Evolutionary conservation across 164 flowering plant genomes (phyloP).

Genomic region (Amborella trichopoda): DNA sequence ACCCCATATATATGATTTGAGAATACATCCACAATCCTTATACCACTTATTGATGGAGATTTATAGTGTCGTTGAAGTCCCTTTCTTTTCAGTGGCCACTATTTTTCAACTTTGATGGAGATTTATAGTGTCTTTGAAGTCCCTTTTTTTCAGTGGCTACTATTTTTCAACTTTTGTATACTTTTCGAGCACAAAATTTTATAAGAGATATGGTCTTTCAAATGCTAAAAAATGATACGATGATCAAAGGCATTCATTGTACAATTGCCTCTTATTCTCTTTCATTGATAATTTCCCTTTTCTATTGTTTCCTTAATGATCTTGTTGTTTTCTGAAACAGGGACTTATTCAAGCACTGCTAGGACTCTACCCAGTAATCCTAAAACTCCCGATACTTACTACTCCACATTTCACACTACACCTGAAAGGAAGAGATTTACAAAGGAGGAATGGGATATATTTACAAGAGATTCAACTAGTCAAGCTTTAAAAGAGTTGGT

Average conservation of each 20-base stretch:
- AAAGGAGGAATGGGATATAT: constrained; percentile 55
- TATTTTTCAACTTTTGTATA: too few species aligned
- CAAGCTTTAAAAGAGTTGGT: constrained; percentile 61
- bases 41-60: too few species aligned
- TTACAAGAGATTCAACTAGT: constrained; percentile 61
- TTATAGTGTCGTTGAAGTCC: too few species aligned
- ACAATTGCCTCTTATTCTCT: not conserved
- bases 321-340: not conserved
- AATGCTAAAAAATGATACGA: too few species aligned
- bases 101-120: too few species aligned
- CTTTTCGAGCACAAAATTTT: too few species aligned
- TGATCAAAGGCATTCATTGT: not conserved
- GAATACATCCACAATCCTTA: too few species aligned
- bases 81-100: too few species aligned
- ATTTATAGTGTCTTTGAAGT: too few species aligned
- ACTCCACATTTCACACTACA: constrained; percentile 60
- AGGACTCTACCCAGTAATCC: not conserved
- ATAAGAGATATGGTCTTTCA: too few species aligned
- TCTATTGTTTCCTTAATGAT: not conserved
- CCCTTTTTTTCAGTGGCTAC: too few species aligned
- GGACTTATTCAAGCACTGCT: not conserved
- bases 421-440: constrained; percentile 58
- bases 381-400: constrained; percentile 22
- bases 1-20: too few species aligned
- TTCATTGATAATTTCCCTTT: not conserved